Conservation (phyloP, 306 rosid species). For the Quercus alba region DNA sequence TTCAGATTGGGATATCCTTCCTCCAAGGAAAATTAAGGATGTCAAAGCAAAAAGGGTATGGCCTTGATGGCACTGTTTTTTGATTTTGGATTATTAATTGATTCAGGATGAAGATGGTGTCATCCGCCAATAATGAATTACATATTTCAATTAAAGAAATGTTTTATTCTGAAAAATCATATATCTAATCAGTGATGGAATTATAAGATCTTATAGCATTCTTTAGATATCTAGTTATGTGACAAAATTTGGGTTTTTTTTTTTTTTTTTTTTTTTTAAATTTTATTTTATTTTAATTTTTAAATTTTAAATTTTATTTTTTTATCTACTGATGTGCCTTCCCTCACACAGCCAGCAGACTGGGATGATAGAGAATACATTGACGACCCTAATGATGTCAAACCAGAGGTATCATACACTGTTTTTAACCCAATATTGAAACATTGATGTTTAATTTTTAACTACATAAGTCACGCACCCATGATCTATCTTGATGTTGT, state of each 20-base stretch:
- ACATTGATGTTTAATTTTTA: constrained; percentile 2
- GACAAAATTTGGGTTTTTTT: background rate
- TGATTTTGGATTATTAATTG: background rate
- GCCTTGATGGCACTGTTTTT: background rate
- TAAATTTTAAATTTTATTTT: background rate
- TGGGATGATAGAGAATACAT: constrained; percentile 97
- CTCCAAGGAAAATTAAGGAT: constrained; percentile 92
- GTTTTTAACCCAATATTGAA: background rate
- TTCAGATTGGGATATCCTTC: constrained; percentile 95
- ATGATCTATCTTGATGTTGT: constrained; percentile 22
- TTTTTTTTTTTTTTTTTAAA: no score
- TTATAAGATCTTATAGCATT: background rate
- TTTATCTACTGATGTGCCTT: background rate
- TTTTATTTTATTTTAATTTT: no score
- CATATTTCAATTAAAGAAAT: background rate
- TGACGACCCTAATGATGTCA: constrained; percentile 66
- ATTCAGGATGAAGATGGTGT: background rate
- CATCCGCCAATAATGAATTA: background rate
- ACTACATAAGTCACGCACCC: background rate
- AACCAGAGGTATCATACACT: constrained; percentile 61
- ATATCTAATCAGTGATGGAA: background rate
- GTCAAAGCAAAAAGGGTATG: constrained; percentile 58
- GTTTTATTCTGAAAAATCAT: background rate
- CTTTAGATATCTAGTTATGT: background rate
- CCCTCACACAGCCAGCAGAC: constrained; percentile 67